Conservation (phyloP, 2,329 filamentous ascomycete genomes). For the Botrytis galanthina region DNA sequence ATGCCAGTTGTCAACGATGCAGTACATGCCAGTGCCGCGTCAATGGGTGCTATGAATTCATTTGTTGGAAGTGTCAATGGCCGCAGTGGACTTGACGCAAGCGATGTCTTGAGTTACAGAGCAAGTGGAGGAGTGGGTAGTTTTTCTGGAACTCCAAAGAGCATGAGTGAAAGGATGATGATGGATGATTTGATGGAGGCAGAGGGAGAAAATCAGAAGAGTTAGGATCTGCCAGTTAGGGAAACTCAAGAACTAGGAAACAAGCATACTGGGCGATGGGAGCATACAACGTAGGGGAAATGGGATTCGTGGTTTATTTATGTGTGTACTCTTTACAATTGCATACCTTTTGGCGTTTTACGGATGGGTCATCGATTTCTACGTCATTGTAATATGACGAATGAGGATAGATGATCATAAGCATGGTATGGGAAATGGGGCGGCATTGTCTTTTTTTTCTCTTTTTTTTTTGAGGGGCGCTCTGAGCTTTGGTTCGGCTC, state of each 20-base stretch:
- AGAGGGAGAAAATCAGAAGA: conserved; percentile 19
- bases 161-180: conserved; percentile 37
- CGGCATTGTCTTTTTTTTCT: not conserved
- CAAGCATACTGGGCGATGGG: not conserved
- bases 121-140: conserved; percentile 29
- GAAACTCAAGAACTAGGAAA: not conserved
- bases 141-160: conserved; percentile 32
- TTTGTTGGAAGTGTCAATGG: conserved; percentile 52
- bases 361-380: not conserved
- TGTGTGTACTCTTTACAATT: conserved; percentile 8
- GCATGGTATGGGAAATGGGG: not conserved
- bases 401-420: not conserved
- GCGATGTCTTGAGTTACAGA: conserved; percentile 31
- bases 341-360: conserved; percentile 11
- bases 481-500: not conserved
- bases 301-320: conserved; percentile 2
- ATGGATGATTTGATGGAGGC: conserved; percentile 35
- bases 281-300: not conserved
- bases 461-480: not conserved
- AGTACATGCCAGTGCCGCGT: conserved; percentile 48
- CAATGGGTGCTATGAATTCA: conserved; percentile 48
- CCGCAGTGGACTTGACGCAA: conserved; percentile 35
- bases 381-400: not conserved
- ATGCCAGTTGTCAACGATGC: conserved; percentile 53
- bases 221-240: not conserved